Evolutionary conservation across 495 filamentous ascomycete species (phyloP), one percentile per base, ranked within the genome.

Genomic region (Mycothermus thermophilus): DNA sequence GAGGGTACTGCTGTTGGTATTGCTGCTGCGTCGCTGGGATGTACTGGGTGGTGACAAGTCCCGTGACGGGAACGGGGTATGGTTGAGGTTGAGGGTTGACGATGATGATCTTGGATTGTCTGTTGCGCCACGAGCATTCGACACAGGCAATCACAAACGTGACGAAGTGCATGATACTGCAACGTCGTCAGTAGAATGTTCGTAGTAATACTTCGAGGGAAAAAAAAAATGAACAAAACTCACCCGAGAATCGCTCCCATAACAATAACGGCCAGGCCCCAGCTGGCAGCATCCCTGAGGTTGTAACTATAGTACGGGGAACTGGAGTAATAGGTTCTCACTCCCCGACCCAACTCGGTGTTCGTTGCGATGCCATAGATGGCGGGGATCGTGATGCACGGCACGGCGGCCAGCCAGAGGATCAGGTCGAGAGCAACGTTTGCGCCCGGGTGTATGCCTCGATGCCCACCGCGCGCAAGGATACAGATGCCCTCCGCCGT

Each of bases 371-470:
- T 7, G 6, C 37, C 37, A 3, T 35, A 0, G 12, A 41, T 8
- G 17, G 17, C 27, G 11, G 37, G 24, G 6, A 24, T 1, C 2
- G 34, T 8, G 4, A 29, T 33, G 30, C 27, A 27, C 13, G 7
- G 22, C 3, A 32, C 14, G 5, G 40, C 19, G 14, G 14, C 36
- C 10, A 44, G 37, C 42, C 42, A 44, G 18, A 44, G 12, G 16
- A 44, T 16, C n/a, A 44, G 42, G 19, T 44, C 42, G 10, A 44
- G 16, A 10, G 28, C 42, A 11, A 44, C 42, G 29, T 31, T 37
- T 28, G 37, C 37, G 19, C 42, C 42, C 4, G 42, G 42, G 37
- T 44, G 42, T 10, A 44, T 40, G 12, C 42, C 42, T 11, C 37
- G 27, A 19, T 32, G 42, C 2, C 42, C 42, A 13, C 17, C 32